These are phyloP conservation scores for Cladosporium sp. DNA, from an alignment of 2,329 filamentous ascomycete species.

Conservation along the genomic window DNA sequence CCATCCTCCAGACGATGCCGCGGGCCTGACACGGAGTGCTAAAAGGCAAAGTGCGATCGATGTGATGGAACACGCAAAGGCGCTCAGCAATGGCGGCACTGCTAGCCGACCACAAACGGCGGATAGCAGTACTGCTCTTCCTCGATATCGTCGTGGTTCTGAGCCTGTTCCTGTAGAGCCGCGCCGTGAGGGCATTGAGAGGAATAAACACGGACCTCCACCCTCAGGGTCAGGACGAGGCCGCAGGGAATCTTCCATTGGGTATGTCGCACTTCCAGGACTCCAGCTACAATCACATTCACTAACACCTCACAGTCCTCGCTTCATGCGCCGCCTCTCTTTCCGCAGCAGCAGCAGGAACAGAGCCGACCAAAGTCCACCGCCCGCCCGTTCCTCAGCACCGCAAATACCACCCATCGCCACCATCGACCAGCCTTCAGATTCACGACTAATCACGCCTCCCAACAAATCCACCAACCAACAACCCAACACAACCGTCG, in stretches of 20 bases:
- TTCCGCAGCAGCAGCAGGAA: conserved; percentile 24
- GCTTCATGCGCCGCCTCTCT: conserved; percentile 27
- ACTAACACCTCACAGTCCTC: conserved; percentile 17
- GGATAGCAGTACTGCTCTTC: not conserved
- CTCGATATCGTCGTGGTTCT: not conserved
- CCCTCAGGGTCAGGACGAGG: not conserved
- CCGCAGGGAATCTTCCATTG: conserved; percentile 15
- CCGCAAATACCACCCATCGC: conserved; percentile 35
- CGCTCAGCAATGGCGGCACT: not conserved
- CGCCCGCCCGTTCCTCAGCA: conserved; percentile 2
- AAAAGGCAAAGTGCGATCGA: conserved; percentile 4
- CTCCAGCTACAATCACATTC: not conserved
- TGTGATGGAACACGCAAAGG: conserved; percentile 5
- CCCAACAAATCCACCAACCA: not conserved
- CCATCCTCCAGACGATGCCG: not conserved
- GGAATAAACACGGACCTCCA: conserved; percentile 2
- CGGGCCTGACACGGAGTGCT: not conserved
- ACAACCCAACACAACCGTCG: not conserved
- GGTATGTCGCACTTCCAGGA: conserved; percentile 3
- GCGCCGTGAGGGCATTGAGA: not conserved
- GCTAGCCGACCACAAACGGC: not conserved
- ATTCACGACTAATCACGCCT: not conserved
- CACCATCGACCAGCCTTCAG: conserved; percentile 40
- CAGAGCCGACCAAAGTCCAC: not conserved
- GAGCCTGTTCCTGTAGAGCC: not conserved